Conservation (phyloP, 176 grass and related monocot species). For the Carex scoparia region DNA sequence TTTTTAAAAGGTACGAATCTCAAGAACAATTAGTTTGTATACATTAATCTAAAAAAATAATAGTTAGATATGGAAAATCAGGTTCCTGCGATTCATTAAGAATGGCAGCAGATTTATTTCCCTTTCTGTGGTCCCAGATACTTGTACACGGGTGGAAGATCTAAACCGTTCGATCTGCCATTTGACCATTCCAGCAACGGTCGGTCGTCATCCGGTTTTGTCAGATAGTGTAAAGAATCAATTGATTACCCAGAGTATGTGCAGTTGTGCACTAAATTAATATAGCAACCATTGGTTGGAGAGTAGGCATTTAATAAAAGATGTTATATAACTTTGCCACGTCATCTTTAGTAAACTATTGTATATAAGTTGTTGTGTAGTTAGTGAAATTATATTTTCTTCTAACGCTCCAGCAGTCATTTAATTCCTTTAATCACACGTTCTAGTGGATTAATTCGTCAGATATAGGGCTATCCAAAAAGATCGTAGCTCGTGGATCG, state of each 20-base stretch:
- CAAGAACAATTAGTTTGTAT: too few species aligned
- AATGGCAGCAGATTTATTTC: too few species aligned
- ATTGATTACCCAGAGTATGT: background rate
- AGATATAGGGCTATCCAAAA: background rate
- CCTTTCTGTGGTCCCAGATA: background rate
- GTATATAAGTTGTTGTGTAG: background rate
- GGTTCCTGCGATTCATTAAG: too few species aligned
- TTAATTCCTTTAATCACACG: constrained; percentile 1
- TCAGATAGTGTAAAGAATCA: background rate
- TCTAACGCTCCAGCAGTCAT: background rate
- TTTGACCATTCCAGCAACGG: background rate
- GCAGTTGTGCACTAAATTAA: background rate
- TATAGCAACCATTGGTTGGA: background rate
- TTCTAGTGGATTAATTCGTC: constrained; percentile 3
- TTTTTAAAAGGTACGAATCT: too few species aligned
- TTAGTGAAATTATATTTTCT: background rate
- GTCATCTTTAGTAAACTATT: background rate
- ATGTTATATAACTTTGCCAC: background rate
- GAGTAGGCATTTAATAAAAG: background rate
- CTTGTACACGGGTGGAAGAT: background rate
- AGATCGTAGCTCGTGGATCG: too few species aligned
- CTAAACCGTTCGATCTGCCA: background rate
- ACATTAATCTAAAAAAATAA: too few species aligned
- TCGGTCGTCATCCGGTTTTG: background rate
- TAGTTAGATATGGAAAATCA: too few species aligned